Base-by-base conservation (phyloP, 2,329 filamentous ascomycete species). In the Aureobasidium vineae region DNA sequence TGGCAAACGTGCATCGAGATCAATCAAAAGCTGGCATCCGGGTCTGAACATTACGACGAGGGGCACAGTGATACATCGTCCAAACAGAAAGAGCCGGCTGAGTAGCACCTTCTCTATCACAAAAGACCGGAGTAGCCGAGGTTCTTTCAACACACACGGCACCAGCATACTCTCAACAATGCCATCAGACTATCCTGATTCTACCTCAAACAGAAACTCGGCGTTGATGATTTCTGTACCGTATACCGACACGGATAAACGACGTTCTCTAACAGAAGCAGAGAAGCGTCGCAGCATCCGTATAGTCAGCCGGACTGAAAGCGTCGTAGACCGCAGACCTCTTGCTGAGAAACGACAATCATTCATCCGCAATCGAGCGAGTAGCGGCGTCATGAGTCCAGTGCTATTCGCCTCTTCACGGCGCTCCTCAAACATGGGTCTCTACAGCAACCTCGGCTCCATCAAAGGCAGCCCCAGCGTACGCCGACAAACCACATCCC, bases 291-390 rank as follows among this genome's bases (percentile, higher is more conserved):
- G 70, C 47, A 80, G 77, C 69, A 77, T 81, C 33, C 75, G 79
- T 1, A 68, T 79, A 11, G 77, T 81, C 2, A 67, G 68, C 26
- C 70, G 76, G 69, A 70, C 74, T 64, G 76, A 77, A 49, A 79
- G 75, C 65, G 68, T 75, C 21, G 63, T 71, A 2, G 79, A 81
- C 65, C 71, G 71, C 5, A 72, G 78, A 6, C 73, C 77, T 1
- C 65, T 79, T 5, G 73, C 77, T 43, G 77, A 79, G 38, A 79
- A 78, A 66, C 75, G 79, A 7, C 73, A 76, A 60, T 79, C 77
- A 16, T 81, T 77, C 69, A 77, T 80, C 50, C 71, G 75, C 19
- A 78, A 80, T 66, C 75, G 79, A 41, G 77, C 76, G 2, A 76
- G 75, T 21, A 75, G 73, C 15, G 74, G 73, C 38, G 73, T 75